Evolutionary conservation across 2,329 filamentous ascomycete genomes (phyloP), one percentile per base, ranked within the genome.

Genomic region (Chaetothyriales sp.): DNA sequence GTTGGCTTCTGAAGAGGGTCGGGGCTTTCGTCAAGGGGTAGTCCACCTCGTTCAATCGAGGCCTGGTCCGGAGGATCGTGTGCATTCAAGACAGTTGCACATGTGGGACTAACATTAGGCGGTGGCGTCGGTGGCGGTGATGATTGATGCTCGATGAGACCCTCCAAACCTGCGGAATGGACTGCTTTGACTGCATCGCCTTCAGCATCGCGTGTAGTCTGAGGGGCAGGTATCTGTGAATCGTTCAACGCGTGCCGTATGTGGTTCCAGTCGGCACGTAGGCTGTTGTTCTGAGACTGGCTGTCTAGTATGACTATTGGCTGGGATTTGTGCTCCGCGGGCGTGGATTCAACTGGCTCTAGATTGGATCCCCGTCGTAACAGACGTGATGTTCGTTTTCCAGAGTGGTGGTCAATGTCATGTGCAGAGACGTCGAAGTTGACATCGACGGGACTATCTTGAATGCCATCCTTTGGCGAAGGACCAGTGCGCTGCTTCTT

Each of bases 401-500:
- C 2, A 13, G 33, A 15, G 15, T 40, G 33, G 5, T 15, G 33
- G 33, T 15, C 33, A 40, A 15, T 40, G 10, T 40, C 33, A 25
- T 25, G 3, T 25, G 6, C 22, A 25, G 22, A 25, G 22, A 25
- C 22, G 6, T 25, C 3, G 13, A 40, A 13, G 33, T 13, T 40
- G 33, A 10, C 33, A 47, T 56, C 53, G 6, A 48, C 44, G 5
- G 48, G 48, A 1, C 18, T 33, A 18, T 44, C 33, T 46, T 45
- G 44, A 18, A 44, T 28, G 33, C 49, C 53, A 18, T 13, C 18
- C 33, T 20, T 18, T 22, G 28, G 44, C 22, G 43, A 20, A 28
- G 50, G 33, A n/a, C 44, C 50, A n/a, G 50, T 28, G 37, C 50
- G 57, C 19, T 43, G 49, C 46, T 44, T 51, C 56, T 57, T 59